These are phyloP conservation scores for Paxillus rubicundulus DNA, from an alignment of 768 basidiomycete genomes.

Conservation along the genomic window DNA sequence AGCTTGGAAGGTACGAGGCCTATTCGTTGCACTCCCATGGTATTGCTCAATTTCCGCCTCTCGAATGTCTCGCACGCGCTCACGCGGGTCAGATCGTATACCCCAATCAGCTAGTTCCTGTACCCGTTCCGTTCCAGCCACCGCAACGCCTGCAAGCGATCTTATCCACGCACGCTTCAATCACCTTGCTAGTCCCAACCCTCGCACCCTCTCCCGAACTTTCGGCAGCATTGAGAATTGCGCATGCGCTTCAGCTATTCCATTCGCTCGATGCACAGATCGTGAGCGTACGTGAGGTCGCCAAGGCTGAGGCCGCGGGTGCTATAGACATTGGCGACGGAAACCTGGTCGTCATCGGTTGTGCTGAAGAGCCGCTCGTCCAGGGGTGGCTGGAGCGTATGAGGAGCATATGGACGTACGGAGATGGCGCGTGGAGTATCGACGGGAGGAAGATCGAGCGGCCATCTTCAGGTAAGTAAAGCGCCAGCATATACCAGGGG, in stretches of 20 bases:
- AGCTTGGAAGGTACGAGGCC: constrained; percentile 23
- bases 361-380: constrained; percentile 34
- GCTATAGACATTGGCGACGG: constrained; percentile 25
- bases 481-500: background rate
- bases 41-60: background rate
- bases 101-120: background rate
- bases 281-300: constrained; percentile 34
- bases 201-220: constrained; percentile 33
- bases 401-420: constrained; percentile 15
- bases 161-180: constrained; percentile 49
- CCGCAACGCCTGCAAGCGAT: constrained; percentile 67
- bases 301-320: background rate
- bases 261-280: constrained; percentile 71
- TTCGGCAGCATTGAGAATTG: constrained; percentile 61
- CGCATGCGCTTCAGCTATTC: constrained; percentile 64
- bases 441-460: constrained; percentile 15
- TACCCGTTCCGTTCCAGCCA: constrained; percentile 16
- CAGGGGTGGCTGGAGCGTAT: constrained; percentile 29
- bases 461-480: constrained; percentile 20
- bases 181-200: constrained; percentile 57
- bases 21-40: too few species aligned
- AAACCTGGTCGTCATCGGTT: constrained; percentile 62
- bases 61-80: background rate
- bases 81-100: constrained; percentile 6
- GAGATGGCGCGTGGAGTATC: constrained; percentile 19